phyloP scores from a whole-genome alignment of 73 alveolate genomes.

The Loxodes magnus region DNA sequence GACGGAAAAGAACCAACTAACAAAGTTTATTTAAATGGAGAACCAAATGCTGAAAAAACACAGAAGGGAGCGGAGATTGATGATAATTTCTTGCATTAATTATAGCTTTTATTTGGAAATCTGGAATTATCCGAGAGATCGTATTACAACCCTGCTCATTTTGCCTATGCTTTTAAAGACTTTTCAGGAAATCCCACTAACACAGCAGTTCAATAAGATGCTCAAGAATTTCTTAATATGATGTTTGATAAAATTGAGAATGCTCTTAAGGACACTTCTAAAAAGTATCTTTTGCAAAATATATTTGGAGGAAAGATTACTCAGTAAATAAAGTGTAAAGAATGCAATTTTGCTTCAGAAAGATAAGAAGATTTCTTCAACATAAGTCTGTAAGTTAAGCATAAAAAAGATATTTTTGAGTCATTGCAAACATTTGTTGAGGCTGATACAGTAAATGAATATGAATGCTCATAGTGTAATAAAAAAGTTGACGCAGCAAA shows the following conservation, averaged over 20 bases:
- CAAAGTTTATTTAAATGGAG: conserved; percentile 1
- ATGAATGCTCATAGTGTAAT: conserved; percentile 83
- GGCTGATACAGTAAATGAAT: conserved; percentile 84
- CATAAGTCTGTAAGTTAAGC: conserved; percentile 82
- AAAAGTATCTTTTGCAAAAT: conserved; percentile 68
- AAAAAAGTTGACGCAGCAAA: conserved; percentile 76
- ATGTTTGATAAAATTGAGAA: conserved; percentile 92
- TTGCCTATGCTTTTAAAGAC: conserved; percentile 88
- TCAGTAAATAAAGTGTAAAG: conserved; percentile 66
- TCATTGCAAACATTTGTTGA: conserved; percentile 68
- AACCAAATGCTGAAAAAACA: conserved; percentile 12
- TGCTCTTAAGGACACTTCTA: conserved; percentile 65
- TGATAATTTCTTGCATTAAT: conserved; percentile 89
- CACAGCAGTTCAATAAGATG: conserved; percentile 79
- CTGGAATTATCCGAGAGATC: conserved; percentile 80
- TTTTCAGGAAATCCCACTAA: conserved; percentile 92
- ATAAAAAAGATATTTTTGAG: conserved; percentile 69
- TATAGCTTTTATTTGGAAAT: conserved; percentile 80
- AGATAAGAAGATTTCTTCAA: conserved; percentile 78
- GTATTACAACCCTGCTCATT: conserved; percentile 87
- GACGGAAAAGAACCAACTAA: conserved; percentile 35
- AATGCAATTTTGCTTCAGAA: conserved; percentile 64
- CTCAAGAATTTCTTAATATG: conserved; percentile 92
- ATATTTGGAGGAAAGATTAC: conserved; percentile 93
- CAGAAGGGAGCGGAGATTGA: conserved; percentile 49